Evolutionary conservation across 176 grass and related monocot species (phyloP).

Genomic region (Ampelocalamus luodianensis): DNA sequence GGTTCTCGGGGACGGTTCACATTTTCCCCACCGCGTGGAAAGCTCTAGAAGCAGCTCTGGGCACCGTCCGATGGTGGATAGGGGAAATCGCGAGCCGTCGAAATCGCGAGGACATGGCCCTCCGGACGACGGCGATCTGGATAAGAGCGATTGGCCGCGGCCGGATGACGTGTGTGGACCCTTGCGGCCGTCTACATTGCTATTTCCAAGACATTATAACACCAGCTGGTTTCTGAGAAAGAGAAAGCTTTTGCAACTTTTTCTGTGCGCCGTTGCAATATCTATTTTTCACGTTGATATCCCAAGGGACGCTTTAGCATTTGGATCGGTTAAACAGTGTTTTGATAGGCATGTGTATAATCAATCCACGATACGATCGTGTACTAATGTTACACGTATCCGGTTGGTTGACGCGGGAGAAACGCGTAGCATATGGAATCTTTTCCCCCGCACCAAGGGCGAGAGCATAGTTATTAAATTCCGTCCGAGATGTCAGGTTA

Average conservation of each 20-base stretch:
- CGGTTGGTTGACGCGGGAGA: too few species aligned
- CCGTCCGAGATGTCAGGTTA: too few species aligned
- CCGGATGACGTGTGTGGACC: slow-evolving; percentile 39
- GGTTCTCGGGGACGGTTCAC: background rate
- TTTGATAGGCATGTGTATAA: slow-evolving; percentile 21
- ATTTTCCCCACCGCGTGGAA: slow-evolving; percentile 27
- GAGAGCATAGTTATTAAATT: too few species aligned
- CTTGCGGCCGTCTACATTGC: background rate
- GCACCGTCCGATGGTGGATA: slow-evolving; percentile 39
- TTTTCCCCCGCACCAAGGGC: too few species aligned
- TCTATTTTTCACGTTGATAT: too few species aligned
- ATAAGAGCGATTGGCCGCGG: slow-evolving; percentile 52
- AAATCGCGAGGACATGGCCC: background rate
- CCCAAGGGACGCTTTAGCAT: too few species aligned
- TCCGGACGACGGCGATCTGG: slow-evolving; percentile 36
- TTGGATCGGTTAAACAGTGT: too few species aligned
- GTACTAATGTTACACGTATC: too few species aligned
- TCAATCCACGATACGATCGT: too few species aligned
- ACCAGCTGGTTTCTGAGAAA: background rate
- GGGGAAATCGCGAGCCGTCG: slow-evolving; percentile 17
- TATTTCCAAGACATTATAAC: background rate
- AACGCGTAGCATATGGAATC: too few species aligned
- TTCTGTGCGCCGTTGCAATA: background rate
- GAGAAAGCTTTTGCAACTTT: background rate
- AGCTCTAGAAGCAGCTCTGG: background rate